A percentile compares a stretch with the other conserved stretches of the same genome.
Evolutionary conservation across 2,329 filamentous ascomycete species (phyloP).

Genomic region (Dichotomopilus funicola): DNA sequence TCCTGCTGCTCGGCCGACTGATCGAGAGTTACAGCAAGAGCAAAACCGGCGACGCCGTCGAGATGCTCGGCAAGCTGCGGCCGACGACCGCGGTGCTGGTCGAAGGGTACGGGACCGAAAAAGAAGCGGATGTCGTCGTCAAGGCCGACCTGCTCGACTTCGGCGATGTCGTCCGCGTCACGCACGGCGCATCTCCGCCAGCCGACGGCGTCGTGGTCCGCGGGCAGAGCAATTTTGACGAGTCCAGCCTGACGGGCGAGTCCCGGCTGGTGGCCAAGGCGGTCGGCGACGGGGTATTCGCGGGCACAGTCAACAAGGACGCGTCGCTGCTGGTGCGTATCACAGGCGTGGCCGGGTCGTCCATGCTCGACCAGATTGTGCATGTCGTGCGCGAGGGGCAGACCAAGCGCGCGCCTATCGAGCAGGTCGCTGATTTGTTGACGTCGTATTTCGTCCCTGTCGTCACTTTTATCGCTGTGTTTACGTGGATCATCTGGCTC

Average conservation of each 20-base stretch:
- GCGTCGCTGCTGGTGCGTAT: constrained; percentile 56
- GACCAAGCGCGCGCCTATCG: constrained; percentile 66
- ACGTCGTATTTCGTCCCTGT: constrained; percentile 73
- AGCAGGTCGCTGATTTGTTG: constrained; percentile 64
- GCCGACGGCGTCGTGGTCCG: constrained; percentile 66
- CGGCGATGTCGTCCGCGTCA: constrained; percentile 67
- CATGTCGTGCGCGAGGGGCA: constrained; percentile 71
- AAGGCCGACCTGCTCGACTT: constrained; percentile 66
- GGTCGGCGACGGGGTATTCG: constrained; percentile 58
- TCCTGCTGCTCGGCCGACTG: constrained; percentile 67
- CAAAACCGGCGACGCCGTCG: constrained; percentile 79
- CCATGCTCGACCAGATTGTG: constrained; percentile 76
- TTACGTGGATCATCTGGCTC: constrained; percentile 69
- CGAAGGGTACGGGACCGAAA: constrained; percentile 35
- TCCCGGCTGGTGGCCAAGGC: constrained; percentile 60
- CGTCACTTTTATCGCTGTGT: constrained; percentile 61
- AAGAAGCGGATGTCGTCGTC: constrained; percentile 35
- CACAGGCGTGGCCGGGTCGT: constrained; percentile 58
- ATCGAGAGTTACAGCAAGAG: constrained; percentile 89
- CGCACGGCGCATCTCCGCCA: constrained; percentile 75
- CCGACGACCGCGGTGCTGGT: constrained; percentile 71
- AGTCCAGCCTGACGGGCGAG: constrained; percentile 83
- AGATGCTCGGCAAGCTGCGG: constrained; percentile 68
- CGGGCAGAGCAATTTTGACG: constrained; percentile 68
- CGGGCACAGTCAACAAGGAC: constrained; percentile 69